A percentile compares a stretch with the other conserved stretches of the same genome.
Evolutionary conservation across 768 basidiomycete species (phyloP).

Genomic region (Suillus occidentalis): DNA sequence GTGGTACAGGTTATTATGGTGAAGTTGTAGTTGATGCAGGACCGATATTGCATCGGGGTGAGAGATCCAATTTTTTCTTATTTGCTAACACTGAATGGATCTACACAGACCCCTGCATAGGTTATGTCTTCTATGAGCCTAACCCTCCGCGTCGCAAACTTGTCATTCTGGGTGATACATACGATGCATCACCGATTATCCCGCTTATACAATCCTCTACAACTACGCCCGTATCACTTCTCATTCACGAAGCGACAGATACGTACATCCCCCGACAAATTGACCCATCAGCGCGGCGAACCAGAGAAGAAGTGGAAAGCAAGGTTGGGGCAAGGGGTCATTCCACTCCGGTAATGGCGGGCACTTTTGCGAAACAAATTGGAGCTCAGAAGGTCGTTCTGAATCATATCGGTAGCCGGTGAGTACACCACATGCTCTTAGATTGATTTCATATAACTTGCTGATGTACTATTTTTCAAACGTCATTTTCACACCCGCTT

Average conservation of each 20-base stretch:
- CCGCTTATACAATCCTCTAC: constrained; percentile 43
- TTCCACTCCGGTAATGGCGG: constrained; percentile 78
- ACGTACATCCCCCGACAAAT: constrained; percentile 60
- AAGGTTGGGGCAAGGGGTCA: constrained; percentile 71
- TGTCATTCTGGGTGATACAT: constrained; percentile 78
- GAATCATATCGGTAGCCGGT: constrained; percentile 80
- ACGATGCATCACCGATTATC: constrained; percentile 58
- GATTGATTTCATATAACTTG: neutral
- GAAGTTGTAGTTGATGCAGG: constrained; percentile 67
- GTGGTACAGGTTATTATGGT: constrained; percentile 38
- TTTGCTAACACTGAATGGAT: neutral
- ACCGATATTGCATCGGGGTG: constrained; percentile 75
- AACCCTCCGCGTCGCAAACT: constrained; percentile 54
- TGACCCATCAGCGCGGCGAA: constrained; percentile 48
- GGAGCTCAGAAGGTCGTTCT: constrained; percentile 63
- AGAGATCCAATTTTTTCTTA: constrained; percentile 17
- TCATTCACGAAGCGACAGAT: constrained; percentile 87
- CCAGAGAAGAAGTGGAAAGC: constrained; percentile 40
- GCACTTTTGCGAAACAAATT: constrained; percentile 63
- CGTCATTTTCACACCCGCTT: constrained; percentile 4
- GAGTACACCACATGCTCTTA: constrained; percentile 16
- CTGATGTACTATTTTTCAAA: neutral
- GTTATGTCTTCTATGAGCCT: constrained; percentile 72
- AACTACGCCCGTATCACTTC: constrained; percentile 53
- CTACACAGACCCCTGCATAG: constrained; percentile 69